A percentile compares a stretch with the other conserved stretches of the same genome.
phyloP scores from a whole-genome alignment of 1,139 yeast species.

The Saccharomyces pastorianus region DNA sequence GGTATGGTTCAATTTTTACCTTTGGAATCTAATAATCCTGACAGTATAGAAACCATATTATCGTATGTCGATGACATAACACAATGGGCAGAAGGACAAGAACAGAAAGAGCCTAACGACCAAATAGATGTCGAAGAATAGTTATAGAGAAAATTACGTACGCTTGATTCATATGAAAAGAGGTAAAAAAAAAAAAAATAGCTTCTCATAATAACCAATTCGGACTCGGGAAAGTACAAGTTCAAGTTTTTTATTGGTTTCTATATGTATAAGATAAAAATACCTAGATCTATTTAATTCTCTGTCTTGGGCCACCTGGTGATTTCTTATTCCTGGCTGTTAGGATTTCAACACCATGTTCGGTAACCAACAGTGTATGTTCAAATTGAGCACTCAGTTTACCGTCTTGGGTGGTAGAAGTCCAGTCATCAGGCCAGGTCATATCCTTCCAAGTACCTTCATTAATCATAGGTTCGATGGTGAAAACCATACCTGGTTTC shows the following conservation, averaged over 20 bases:
- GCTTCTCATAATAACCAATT: neutral
- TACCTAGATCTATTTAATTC: slow-evolving; percentile 35
- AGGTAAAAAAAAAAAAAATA: neutral
- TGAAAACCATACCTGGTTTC: slow-evolving; percentile 94
- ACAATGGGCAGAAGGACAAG: slow-evolving; percentile 95
- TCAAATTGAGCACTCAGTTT: slow-evolving; percentile 88
- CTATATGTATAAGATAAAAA: neutral
- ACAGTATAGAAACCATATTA: slow-evolving; percentile 71
- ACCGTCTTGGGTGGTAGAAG: slow-evolving; percentile 85
- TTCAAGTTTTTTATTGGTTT: neutral
- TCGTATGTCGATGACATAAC: slow-evolving; percentile 94
- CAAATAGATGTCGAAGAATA: slow-evolving; percentile 52
- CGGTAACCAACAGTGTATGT: slow-evolving; percentile 88
- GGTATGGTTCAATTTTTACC: slow-evolving; percentile 98
- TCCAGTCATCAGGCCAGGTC: slow-evolving; percentile 98
- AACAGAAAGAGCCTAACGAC: slow-evolving; percentile 91
- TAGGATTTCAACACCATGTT: slow-evolving; percentile 84
- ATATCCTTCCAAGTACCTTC: slow-evolving; percentile 76
- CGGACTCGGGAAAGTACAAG: neutral
- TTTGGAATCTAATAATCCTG: slow-evolving; percentile 72
- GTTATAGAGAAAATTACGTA: neutral
- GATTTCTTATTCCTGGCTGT: slow-evolving; percentile 70
- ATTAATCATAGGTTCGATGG: slow-evolving; percentile 96
- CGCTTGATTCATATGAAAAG: neutral
- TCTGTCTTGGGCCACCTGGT: slow-evolving; percentile 80